Conservation (phyloP, 352 stramenopile species). For the Phytophthora boehmeriae region DNA sequence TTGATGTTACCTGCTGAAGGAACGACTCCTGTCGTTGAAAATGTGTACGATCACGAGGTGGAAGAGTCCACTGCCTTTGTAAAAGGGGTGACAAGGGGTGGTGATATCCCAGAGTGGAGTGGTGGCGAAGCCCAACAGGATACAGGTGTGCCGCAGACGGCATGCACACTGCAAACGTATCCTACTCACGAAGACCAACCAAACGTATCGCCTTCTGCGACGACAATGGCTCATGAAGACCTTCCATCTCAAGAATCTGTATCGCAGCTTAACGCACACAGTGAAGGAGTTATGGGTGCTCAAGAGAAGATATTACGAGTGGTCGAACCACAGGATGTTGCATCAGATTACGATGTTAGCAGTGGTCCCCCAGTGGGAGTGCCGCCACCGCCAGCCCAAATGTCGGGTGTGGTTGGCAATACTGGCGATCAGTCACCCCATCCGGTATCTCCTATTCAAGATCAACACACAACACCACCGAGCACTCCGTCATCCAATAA, state of each 20-base stretch:
- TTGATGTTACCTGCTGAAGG: slow-evolving; percentile 14
- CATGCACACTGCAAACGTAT: background rate
- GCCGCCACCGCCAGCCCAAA: background rate
- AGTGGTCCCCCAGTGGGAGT: slow-evolving; percentile 7
- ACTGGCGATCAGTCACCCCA: background rate
- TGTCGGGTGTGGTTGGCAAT: background rate
- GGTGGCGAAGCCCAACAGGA: slow-evolving; percentile 8
- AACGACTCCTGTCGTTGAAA: background rate
- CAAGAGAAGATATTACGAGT: background rate
- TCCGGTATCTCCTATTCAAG: slow-evolving; percentile 4
- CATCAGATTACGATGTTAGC: background rate
- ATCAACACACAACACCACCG: background rate
- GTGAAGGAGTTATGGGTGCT: background rate
- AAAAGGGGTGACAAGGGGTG: background rate
- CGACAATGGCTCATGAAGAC: background rate
- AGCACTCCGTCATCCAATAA: background rate
- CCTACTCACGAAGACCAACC: slow-evolving; percentile 3
- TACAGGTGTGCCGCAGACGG: slow-evolving; percentile 1
- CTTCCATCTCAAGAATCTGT: background rate
- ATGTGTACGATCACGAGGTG: slow-evolving; percentile 7
- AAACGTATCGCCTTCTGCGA: background rate
- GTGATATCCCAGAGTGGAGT: slow-evolving; percentile 9
- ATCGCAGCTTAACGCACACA: background rate
- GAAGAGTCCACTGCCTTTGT: background rate
- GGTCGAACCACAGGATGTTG: slow-evolving; percentile 2